Conservation (phyloP, 2,329 filamentous ascomycete species). For the Aspergillus udagawae region DNA sequence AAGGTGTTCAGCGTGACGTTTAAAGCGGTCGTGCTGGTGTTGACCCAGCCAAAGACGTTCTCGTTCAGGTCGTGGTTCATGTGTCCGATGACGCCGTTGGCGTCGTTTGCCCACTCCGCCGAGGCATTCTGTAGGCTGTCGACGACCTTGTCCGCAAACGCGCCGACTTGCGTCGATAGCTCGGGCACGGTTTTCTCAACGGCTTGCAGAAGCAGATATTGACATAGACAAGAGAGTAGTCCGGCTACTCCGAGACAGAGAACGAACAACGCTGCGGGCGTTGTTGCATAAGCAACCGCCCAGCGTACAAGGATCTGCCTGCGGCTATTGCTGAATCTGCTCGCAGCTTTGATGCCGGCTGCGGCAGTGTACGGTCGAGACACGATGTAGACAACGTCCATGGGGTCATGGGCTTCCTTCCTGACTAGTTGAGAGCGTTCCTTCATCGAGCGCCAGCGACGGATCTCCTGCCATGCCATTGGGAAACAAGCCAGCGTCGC, state of each 20-base stretch:
- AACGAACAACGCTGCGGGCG: conserved; percentile 78
- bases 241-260: conserved; percentile 78
- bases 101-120: conserved; percentile 68
- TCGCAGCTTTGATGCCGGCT: conserved; percentile 66
- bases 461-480: conserved; percentile 77
- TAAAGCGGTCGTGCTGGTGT: conserved; percentile 73
- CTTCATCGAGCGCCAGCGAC: conserved; percentile 70
- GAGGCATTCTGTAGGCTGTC: conserved; percentile 68
- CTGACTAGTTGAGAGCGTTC: conserved; percentile 64
- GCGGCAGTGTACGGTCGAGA: conserved; percentile 74
- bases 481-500: conserved; percentile 71
- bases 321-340: conserved; percentile 57
- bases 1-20: conserved; percentile 84
- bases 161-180: conserved; percentile 68
- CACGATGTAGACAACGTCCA: conserved; percentile 86
- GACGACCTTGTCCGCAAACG: conserved; percentile 76
- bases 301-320: conserved; percentile 73
- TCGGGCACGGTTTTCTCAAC: conserved; percentile 73
- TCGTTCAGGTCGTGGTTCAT: conserved; percentile 72
- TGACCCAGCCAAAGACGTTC: conserved; percentile 82
- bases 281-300: conserved; percentile 84
- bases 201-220: conserved; percentile 69
- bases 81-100: conserved; percentile 66
- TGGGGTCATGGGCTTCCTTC: conserved; percentile 65
- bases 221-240: conserved; percentile 76